These are phyloP conservation scores for Fusarium sp. DNA, from an alignment of 2,329 filamentous ascomycete species.

Conservation along the genomic window DNA sequence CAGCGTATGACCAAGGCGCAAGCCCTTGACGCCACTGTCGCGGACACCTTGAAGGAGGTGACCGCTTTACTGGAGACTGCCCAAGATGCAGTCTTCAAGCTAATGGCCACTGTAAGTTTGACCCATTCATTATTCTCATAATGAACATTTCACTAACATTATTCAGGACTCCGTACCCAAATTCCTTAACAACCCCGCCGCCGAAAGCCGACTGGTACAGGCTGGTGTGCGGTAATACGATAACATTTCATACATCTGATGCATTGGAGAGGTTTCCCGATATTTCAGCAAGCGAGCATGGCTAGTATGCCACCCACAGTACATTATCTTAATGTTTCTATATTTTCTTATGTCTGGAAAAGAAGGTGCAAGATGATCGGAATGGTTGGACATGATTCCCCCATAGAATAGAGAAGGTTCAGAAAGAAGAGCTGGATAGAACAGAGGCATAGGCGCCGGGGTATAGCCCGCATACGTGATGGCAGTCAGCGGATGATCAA, in stretches of 20 bases:
- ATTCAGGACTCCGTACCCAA: conserved; percentile 76
- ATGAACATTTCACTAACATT: conserved; percentile 44
- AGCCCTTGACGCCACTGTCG: conserved; percentile 90
- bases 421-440: neutral
- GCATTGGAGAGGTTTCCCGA: neutral
- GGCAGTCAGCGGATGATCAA: neutral
- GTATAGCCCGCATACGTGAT: neutral
- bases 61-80: conserved; percentile 91
- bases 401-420: conserved; percentile 5
- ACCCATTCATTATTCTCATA: fast-evolving
- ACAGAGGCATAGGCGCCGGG: neutral
- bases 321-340: conserved; percentile 22
- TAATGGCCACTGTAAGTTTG: conserved; percentile 94
- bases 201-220: conserved; percentile 30
- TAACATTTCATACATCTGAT: neutral
- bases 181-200: conserved; percentile 69
- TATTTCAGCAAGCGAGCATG: conserved; percentile 23
- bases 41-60: conserved; percentile 89
- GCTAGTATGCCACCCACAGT: neutral
- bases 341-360: conserved; percentile 20
- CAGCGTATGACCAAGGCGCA: conserved; percentile 97
- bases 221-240: conserved; percentile 33
- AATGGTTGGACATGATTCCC: neutral
- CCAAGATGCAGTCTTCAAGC: conserved; percentile 94
- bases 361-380: neutral